phyloP scores from a whole-genome alignment of 345 rosid species.

The Sisymbrium irio region DNA sequence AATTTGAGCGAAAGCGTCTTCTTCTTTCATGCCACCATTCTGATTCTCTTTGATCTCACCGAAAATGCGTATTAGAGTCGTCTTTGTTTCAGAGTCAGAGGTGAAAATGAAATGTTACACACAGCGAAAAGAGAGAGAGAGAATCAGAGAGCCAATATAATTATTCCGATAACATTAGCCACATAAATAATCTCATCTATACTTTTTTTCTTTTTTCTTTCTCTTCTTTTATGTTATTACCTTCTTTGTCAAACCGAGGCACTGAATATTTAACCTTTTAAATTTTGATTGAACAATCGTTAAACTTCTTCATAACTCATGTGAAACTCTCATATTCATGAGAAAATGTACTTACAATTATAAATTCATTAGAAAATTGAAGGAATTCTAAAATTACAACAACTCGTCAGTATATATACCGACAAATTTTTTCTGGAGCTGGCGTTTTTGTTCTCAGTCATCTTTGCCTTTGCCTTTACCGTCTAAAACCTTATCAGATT shows the following conservation, averaged over 20 bases:
- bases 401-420: not conserved
- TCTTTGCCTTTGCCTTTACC: constrained; percentile 77
- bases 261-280: no score
- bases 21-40: constrained; percentile 21
- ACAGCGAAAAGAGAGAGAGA: not conserved
- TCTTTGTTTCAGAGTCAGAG: constrained; percentile 2
- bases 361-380: constrained; percentile 15
- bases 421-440: not conserved
- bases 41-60: constrained; percentile 29
- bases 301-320: not conserved
- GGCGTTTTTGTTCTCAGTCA: constrained; percentile 30
- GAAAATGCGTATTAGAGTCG: constrained; percentile 6
- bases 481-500: constrained; percentile 47
- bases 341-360: not conserved
- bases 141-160: not conserved
- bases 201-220: not conserved
- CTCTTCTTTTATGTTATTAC: not conserved
- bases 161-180: constrained; percentile 27
- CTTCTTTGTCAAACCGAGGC: not conserved
- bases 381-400: constrained; percentile 34
- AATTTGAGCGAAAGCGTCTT: not conserved
- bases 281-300: not conserved
- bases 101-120: not conserved
- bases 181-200: constrained; percentile 26
- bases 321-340: not conserved